Evolutionary conservation across 805 yeast genomes (phyloP).

Genomic region (Cephaloascus fragrans): DNA sequence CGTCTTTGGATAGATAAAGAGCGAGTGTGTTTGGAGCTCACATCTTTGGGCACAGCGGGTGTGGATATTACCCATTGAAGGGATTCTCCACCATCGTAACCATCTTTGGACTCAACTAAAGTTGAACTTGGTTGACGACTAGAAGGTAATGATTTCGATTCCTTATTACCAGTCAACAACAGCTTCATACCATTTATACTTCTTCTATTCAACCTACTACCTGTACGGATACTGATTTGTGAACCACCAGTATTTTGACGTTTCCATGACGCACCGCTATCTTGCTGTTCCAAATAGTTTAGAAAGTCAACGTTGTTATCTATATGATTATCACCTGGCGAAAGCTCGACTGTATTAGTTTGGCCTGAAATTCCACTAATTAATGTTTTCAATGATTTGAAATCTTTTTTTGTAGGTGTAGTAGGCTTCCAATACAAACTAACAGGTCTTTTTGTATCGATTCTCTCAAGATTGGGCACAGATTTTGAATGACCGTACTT

Average conservation of each 20-base stretch:
- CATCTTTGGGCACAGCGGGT: neutral
- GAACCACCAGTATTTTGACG: conserved; percentile 20
- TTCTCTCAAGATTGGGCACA: neutral
- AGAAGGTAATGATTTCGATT: conserved; percentile 1
- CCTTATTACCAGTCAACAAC: conserved; percentile 21
- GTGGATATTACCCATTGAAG: neutral
- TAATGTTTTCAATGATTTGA: neutral
- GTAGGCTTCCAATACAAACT: conserved; percentile 6
- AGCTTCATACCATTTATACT: conserved; percentile 23
- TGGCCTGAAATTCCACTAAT: conserved; percentile 1
- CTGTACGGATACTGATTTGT: conserved; percentile 12
- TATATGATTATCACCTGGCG: conserved; percentile 16
- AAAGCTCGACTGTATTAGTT: conserved; percentile 16
- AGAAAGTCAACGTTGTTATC: conserved; percentile 28
- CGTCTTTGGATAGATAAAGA: conserved; percentile 41
- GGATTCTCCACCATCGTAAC: neutral
- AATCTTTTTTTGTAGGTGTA: neutral
- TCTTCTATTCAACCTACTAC: conserved; percentile 14
- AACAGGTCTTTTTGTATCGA: conserved; percentile 14
- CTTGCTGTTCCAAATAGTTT: conserved; percentile 22
- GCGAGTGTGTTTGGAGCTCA: conserved; percentile 6
- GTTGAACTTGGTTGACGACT: conserved; percentile 1
- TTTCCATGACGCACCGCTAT: conserved; percentile 20
- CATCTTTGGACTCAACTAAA: conserved; percentile 1
- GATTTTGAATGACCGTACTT: neutral